Evolutionary conservation across 805 yeast species (phyloP).

Genomic region (Starmera pachycereana): DNA sequence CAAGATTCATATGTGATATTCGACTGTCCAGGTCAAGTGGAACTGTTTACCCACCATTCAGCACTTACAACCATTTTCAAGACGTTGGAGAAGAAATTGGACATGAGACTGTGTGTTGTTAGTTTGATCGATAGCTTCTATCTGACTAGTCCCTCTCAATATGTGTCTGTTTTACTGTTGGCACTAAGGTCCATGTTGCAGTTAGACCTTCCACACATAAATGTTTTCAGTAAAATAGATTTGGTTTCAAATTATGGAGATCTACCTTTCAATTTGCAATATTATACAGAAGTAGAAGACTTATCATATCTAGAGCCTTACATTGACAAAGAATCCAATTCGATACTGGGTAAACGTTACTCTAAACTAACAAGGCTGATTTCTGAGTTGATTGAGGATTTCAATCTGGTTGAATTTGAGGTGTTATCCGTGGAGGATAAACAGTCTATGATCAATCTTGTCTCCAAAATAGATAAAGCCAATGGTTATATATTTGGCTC

Average conservation of each 20-base stretch:
- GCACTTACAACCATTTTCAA: slow-evolving; percentile 62
- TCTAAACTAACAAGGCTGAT: slow-evolving; percentile 64
- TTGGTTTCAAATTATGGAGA: slow-evolving; percentile 66
- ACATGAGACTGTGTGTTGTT: slow-evolving; percentile 73
- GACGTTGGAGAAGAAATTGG: slow-evolving; percentile 49
- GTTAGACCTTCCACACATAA: slow-evolving; percentile 84
- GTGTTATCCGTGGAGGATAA: slow-evolving; percentile 90
- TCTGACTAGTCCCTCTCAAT: slow-evolving; percentile 80
- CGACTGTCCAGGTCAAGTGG: slow-evolving; percentile 96
- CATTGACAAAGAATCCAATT: slow-evolving; percentile 62
- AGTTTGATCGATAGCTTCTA: slow-evolving; percentile 77
- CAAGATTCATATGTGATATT: slow-evolving; percentile 58
- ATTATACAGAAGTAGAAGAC: slow-evolving; percentile 89
- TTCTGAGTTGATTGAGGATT: slow-evolving; percentile 79
- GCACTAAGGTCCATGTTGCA: slow-evolving; percentile 90
- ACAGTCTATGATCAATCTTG: slow-evolving; percentile 75
- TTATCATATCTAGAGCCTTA: slow-evolving; percentile 55
- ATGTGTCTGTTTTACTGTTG: slow-evolving; percentile 68
- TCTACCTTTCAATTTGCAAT: slow-evolving; percentile 74
- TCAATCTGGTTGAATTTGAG: slow-evolving; percentile 77
- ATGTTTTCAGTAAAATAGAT: slow-evolving; percentile 89
- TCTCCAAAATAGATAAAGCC: slow-evolving; percentile 77
- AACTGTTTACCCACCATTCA: slow-evolving; percentile 82
- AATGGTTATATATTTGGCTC: slow-evolving; percentile 91
- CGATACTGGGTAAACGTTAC: slow-evolving; percentile 49